Percentiles rank a stretch among this genome's conserved stretches.
Evolutionary conservation across 192 early-diverging fungal species (phyloP).

Genomic region (Haplosporangium gracile): DNA sequence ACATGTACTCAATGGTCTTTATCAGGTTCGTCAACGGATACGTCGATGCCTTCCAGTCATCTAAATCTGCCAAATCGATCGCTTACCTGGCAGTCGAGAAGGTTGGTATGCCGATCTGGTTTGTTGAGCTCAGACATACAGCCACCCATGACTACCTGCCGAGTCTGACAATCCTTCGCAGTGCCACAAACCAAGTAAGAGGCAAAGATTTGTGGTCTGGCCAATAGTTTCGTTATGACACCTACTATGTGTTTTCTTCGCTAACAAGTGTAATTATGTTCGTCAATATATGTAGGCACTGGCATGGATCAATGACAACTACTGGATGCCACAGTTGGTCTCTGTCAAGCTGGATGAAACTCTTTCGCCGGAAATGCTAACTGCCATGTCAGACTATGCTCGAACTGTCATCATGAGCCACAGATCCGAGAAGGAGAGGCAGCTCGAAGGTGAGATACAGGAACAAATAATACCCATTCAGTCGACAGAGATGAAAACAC

Average conservation of each 20-base stretch:
- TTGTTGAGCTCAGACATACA: conserved; percentile 48
- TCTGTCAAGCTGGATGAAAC: conserved; percentile 37
- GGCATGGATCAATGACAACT: conserved; percentile 52
- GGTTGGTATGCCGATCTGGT: conserved; percentile 49
- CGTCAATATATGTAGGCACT: conserved; percentile 29
- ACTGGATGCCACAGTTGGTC: conserved; percentile 49
- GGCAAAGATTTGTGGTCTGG: too few relatives aligned
- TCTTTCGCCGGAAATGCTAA: conserved; percentile 19
- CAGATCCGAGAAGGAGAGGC: conserved; percentile 29
- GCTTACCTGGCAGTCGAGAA: conserved; percentile 52
- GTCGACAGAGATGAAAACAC: too few relatives aligned
- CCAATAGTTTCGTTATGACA: neutral
- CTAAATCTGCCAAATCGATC: conserved; percentile 49
- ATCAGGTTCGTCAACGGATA: conserved; percentile 56
- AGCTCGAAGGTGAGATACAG: conserved; percentile 38
- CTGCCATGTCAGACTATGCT: conserved; percentile 34
- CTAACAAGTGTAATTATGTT: neutral
- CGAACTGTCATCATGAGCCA: conserved; percentile 30
- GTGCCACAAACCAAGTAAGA: conserved; percentile 40
- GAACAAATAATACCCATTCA: too few relatives aligned
- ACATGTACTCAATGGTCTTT: conserved; percentile 61
- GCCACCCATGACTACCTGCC: conserved; percentile 52
- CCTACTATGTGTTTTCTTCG: too few relatives aligned
- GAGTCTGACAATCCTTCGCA: conserved; percentile 40
- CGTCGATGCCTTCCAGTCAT: conserved; percentile 51